Percentiles rank a stretch among this genome's conserved stretches.
These are phyloP conservation scores for Pisolithus marmoratus DNA, from an alignment of 768 basidiomycete genomes.

Conservation along the genomic window DNA sequence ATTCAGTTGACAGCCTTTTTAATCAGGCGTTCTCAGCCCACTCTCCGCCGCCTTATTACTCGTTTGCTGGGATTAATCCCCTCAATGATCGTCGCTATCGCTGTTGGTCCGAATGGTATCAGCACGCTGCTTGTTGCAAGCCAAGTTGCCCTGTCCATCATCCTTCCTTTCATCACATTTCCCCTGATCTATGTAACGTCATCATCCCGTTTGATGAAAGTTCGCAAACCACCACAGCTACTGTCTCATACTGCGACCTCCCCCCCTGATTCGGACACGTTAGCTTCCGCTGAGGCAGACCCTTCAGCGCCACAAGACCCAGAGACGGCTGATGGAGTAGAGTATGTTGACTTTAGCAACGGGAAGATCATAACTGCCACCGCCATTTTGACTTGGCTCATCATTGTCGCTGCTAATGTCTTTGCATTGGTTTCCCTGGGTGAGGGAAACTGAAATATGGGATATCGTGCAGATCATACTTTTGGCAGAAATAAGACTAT, in stretches of 20 bases:
- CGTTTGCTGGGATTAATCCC: constrained; percentile 80
- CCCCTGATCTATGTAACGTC: constrained; percentile 75
- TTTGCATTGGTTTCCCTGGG: constrained; percentile 70
- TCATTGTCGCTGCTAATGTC: constrained; percentile 65
- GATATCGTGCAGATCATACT: background rate
- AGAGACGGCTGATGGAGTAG: constrained; percentile 20
- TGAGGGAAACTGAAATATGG: constrained; percentile 5
- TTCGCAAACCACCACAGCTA: constrained; percentile 28
- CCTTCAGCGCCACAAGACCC: background rate
- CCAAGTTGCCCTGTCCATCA: constrained; percentile 79
- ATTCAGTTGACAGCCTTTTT: constrained; percentile 14
- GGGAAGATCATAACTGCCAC: constrained; percentile 43
- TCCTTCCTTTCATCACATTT: constrained; percentile 78
- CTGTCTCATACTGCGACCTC: background rate
- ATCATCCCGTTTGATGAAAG: constrained; percentile 62
- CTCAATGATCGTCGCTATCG: constrained; percentile 70
- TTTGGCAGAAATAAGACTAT: background rate
- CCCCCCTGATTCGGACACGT: background rate
- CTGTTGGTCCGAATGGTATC: constrained; percentile 64
- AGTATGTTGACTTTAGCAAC: constrained; percentile 58
- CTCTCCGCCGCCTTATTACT: constrained; percentile 76
- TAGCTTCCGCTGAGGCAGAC: background rate
- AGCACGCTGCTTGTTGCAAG: constrained; percentile 76
- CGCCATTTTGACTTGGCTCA: constrained; percentile 55
- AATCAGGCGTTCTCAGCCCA: constrained; percentile 43